A percentile compares a stretch with the other conserved stretches of the same genome.
Evolutionary conservation across 768 basidiomycete species (phyloP).

Genomic region (Leucocoprinus leucothites): DNA sequence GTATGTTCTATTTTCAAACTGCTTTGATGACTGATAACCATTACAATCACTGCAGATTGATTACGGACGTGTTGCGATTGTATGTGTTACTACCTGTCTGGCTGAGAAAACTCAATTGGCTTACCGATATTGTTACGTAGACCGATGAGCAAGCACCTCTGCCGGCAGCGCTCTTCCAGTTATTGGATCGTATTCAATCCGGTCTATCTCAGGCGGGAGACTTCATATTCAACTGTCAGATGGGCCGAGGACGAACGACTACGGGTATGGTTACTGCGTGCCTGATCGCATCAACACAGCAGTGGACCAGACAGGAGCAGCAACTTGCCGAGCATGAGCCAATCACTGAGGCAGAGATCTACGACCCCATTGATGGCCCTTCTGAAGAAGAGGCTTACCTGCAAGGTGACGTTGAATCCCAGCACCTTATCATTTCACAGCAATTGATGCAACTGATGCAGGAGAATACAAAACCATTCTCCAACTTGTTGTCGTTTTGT

Average conservation of each 20-base stretch:
- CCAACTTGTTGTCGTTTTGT: slow-evolving; percentile 88
- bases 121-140: slow-evolving; percentile 33
- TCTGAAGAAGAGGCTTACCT: slow-evolving; percentile 89
- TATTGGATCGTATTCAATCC: slow-evolving; percentile 70
- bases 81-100: slow-evolving; percentile 32
- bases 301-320: slow-evolving; percentile 42
- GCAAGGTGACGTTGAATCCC: slow-evolving; percentile 51
- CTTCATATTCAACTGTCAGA: slow-evolving; percentile 96
- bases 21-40: neutral
- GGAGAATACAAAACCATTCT: slow-evolving; percentile 98
- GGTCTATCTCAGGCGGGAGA: slow-evolving; percentile 62
- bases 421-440: neutral
- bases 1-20: slow-evolving; percentile 34
- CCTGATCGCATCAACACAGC: slow-evolving; percentile 72
- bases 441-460: slow-evolving; percentile 25
- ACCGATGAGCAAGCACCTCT: slow-evolving; percentile 97
- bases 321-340: slow-evolving; percentile 36
- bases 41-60: slow-evolving; percentile 54
- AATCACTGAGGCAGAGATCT: slow-evolving; percentile 38
- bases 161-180: slow-evolving; percentile 77
- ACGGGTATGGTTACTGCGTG: slow-evolving; percentile 94
- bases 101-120: neutral
- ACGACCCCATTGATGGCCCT: slow-evolving; percentile 75
- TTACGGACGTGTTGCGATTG: slow-evolving; percentile 88
- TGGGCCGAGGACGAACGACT: slow-evolving; percentile 90